Conservation (phyloP, 257 asterid species). For the Lantana camara region DNA sequence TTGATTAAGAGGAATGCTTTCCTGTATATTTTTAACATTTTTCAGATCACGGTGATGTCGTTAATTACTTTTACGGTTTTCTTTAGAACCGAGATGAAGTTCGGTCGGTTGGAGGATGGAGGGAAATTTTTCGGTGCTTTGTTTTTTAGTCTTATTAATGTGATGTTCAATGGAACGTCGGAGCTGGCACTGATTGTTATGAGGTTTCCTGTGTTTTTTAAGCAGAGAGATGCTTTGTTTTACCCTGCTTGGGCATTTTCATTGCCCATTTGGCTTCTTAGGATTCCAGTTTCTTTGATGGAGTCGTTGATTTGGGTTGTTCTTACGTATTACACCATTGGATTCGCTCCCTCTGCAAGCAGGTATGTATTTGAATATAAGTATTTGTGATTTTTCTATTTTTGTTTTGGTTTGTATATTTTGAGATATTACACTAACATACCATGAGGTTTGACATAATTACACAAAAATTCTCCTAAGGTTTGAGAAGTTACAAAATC, state of each 20-base stretch:
- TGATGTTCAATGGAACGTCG: conserved; percentile 91
- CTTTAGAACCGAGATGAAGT: conserved; percentile 82
- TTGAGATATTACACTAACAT: no score
- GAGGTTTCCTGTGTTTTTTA: conserved; percentile 89
- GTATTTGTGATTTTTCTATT: no score
- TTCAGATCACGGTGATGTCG: conserved; percentile 92
- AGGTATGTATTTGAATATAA: conserved; percentile 66
- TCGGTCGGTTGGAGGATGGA: conserved; percentile 68
- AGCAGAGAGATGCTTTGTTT: conserved; percentile 84
- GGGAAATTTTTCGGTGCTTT: conserved; percentile 81
- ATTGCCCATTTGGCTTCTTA: conserved; percentile 84
- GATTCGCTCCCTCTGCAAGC: conserved; percentile 82
- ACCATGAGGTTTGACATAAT: no score
- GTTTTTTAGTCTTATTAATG: conserved; percentile 77
- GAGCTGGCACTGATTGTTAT: conserved; percentile 76
- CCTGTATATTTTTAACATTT: conserved; percentile 79
- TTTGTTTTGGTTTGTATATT: no score
- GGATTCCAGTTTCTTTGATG: conserved; percentile 79
- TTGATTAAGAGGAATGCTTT: conserved; percentile 81
- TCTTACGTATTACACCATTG: conserved; percentile 92
- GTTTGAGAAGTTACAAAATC: no score
- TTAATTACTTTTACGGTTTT: conserved; percentile 83
- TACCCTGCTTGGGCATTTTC: conserved; percentile 98
- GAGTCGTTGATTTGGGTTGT: conserved; percentile 85
- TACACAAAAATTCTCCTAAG: no score